Conservation (phyloP, 225 moss, liverwort and hornwort species). For the Marchantia polymorpha region DNA sequence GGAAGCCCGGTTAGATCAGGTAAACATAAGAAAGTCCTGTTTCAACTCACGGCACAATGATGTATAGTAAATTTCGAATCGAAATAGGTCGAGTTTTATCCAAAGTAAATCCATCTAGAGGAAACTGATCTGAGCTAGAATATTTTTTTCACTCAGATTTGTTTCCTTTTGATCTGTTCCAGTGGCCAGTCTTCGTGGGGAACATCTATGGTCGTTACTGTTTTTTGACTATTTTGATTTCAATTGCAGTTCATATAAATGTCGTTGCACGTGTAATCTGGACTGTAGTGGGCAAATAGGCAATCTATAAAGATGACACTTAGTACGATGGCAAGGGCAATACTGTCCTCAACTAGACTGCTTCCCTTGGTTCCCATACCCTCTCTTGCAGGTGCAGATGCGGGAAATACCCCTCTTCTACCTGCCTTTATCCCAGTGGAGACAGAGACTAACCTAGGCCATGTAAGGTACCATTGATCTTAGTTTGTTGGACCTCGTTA, state of each 20-base stretch:
- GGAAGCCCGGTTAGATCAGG: slow-evolving; percentile 56
- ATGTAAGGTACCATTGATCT: slow-evolving; percentile 28
- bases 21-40: slow-evolving; percentile 7
- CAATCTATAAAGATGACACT: background rate
- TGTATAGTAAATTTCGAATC: background rate
- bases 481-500: slow-evolving; percentile 12
- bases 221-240: background rate
- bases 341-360: slow-evolving; percentile 9
- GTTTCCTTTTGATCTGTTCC: no score
- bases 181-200: background rate
- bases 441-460: slow-evolving; percentile 29
- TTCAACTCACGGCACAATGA: no score
- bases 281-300: background rate
- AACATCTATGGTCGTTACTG: background rate
- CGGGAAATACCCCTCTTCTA: slow-evolving; percentile 13
- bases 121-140: background rate
- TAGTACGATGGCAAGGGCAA: slow-evolving; percentile 3
- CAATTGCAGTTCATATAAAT: background rate
- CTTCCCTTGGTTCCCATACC: slow-evolving; percentile 18
- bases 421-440: slow-evolving; percentile 16
- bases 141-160: background rate
- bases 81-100: background rate
- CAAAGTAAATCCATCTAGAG: background rate
- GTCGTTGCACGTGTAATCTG: background rate
- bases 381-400: slow-evolving; percentile 25